Percentiles rank a stretch among this genome's conserved stretches.
Evolutionary conservation across 768 basidiomycete genomes (phyloP).

Genomic region (Macrolepiota dolichaula): DNA sequence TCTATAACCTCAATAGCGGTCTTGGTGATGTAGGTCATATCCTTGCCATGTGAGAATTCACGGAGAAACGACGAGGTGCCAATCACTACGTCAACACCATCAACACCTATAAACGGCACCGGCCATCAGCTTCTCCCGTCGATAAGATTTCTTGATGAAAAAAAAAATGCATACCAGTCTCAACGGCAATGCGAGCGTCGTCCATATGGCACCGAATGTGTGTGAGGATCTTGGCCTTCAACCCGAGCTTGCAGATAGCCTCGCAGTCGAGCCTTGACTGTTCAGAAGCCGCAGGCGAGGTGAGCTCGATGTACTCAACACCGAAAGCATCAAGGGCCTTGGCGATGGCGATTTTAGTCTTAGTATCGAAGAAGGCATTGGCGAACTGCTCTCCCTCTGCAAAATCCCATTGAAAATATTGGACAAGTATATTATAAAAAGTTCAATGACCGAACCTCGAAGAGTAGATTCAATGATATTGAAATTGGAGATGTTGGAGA

Average conservation of each 20-base stretch:
- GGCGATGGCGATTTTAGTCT: conserved; percentile 99
- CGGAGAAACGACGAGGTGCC: conserved; percentile 98
- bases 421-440: not conserved
- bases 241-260: conserved; percentile 97
- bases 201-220: conserved; percentile 99
- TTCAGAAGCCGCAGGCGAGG: conserved; percentile 95
- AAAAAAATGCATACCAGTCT: conserved; percentile 69
- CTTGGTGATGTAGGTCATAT: conserved; percentile 99
- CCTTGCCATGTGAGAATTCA: conserved; percentile 99
- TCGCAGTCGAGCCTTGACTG: conserved; percentile 93
- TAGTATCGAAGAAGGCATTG: conserved; percentile 99
- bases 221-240: conserved; percentile 95
- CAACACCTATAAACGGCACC: conserved; percentile 64
- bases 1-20: conserved; percentile 97
- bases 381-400: conserved; percentile 98
- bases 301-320: conserved; percentile 99
- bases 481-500: conserved; percentile 91
- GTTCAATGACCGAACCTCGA: conserved; percentile 56
- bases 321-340: conserved; percentile 98
- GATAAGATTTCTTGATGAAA: conserved; percentile 2
- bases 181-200: conserved; percentile 96
- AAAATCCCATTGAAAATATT: not conserved
- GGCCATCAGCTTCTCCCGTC: not conserved
- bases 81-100: conserved; percentile 98
- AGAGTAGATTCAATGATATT: conserved; percentile 97